phyloP scores from a whole-genome alignment of 2,329 filamentous ascomycete species.

The Apiospora malaysiana region DNA sequence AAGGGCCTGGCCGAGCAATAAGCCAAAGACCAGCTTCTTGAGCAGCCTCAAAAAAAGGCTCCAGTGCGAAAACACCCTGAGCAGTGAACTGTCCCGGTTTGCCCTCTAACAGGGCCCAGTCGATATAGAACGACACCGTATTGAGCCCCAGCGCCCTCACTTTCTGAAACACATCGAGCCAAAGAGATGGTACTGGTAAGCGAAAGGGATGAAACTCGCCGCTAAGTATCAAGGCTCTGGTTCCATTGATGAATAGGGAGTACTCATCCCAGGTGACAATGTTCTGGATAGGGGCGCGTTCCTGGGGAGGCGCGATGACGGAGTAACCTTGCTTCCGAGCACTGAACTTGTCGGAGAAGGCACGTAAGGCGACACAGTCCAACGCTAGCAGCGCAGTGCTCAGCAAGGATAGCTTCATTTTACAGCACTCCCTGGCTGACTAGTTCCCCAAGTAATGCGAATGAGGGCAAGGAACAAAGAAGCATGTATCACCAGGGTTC shows the following conservation, averaged over 20 bases:
- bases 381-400: neutral
- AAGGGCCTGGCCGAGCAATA: constrained; percentile 71
- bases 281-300: constrained; percentile 23
- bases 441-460: neutral
- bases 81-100: constrained; percentile 72
- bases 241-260: constrained; percentile 69
- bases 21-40: constrained; percentile 76
- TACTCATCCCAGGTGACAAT: constrained; percentile 70
- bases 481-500: neutral
- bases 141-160: constrained; percentile 83
- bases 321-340: neutral
- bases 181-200: constrained; percentile 52
- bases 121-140: constrained; percentile 77
- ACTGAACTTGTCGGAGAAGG: neutral
- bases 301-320: constrained; percentile 12
- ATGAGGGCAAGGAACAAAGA: neutral
- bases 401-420: neutral
- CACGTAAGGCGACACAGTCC: neutral
- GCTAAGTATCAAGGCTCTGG: constrained; percentile 69
- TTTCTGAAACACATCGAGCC: constrained; percentile 81
- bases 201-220: constrained; percentile 70
- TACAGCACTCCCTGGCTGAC: neutral
- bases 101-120: constrained; percentile 81
- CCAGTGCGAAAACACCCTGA: constrained; percentile 73
- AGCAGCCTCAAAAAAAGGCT: constrained; percentile 80